Evolutionary conservation across 352 stramenopile genomes (phyloP).

Genomic region (Phytophthora cryptogea): DNA sequence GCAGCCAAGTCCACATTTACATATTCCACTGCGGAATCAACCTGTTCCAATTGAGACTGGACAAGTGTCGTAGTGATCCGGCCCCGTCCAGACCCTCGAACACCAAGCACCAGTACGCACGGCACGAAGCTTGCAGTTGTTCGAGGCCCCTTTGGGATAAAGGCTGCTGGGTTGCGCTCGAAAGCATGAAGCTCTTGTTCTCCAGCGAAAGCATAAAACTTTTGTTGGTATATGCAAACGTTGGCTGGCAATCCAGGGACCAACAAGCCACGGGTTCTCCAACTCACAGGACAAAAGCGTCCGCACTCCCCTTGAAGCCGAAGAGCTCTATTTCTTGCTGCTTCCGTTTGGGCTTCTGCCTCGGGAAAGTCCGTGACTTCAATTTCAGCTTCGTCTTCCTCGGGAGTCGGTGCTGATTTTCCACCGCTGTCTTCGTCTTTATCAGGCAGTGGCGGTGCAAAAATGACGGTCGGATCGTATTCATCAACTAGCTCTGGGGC

Average conservation of each 20-base stretch:
- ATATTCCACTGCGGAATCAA: slow-evolving; percentile 9
- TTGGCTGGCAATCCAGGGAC: slow-evolving; percentile 47
- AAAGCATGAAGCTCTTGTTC: slow-evolving; percentile 46
- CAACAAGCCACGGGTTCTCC: slow-evolving; percentile 39
- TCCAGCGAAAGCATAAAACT: slow-evolving; percentile 66
- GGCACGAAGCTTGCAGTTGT: slow-evolving; percentile 44
- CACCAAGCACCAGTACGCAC: slow-evolving; percentile 55
- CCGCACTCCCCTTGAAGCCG: slow-evolving; percentile 53
- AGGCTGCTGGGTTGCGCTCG: slow-evolving; percentile 50
- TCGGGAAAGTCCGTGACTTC: slow-evolving; percentile 20
- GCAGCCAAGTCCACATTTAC: slow-evolving; percentile 23
- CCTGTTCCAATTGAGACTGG: slow-evolving; percentile 4
- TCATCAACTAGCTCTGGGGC: slow-evolving; percentile 24
- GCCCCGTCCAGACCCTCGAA: slow-evolving; percentile 38
- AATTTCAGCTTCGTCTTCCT: slow-evolving; percentile 2
- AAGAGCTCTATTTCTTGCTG: slow-evolving; percentile 14
- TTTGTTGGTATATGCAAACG: slow-evolving; percentile 46
- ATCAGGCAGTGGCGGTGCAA: slow-evolving; percentile 25
- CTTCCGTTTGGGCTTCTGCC: slow-evolving; percentile 17
- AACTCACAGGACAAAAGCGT: slow-evolving; percentile 71
- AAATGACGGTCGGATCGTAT: slow-evolving; percentile 39
- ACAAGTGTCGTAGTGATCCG: slow-evolving; percentile 13
- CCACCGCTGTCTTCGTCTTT: slow-evolving; percentile 16
- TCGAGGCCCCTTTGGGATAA: slow-evolving; percentile 33
- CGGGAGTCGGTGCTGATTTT: neutral